These are phyloP conservation scores for Celoporthe dispersa DNA, from an alignment of 2,329 filamentous ascomycete species.

Conservation along the genomic window DNA sequence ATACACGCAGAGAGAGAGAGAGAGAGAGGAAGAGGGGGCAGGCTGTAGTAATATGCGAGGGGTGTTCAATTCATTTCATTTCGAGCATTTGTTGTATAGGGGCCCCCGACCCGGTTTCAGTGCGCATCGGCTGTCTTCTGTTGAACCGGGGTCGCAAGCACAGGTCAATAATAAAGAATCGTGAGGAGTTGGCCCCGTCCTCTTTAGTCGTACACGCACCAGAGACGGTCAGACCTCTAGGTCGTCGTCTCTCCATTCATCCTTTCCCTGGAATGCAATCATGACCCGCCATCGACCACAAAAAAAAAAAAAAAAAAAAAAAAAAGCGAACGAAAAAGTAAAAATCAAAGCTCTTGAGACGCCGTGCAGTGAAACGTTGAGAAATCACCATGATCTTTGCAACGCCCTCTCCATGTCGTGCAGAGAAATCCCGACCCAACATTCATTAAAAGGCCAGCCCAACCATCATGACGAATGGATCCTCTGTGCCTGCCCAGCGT, in stretches of 20 bases:
- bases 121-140: background rate
- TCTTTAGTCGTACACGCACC: background rate
- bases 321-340: too few species aligned
- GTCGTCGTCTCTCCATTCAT: background rate
- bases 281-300: background rate
- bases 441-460: background rate
- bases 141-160: background rate
- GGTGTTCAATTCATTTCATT: background rate
- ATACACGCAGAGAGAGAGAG: background rate
- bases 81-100: background rate
- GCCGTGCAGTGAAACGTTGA: conserved; percentile 17
- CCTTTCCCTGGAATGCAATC: background rate
- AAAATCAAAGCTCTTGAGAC: conserved; percentile 15
- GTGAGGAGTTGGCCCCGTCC: background rate
- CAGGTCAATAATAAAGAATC: background rate
- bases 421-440: background rate
- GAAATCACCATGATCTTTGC: background rate
- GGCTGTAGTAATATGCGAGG: background rate
- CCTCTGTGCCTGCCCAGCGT: background rate
- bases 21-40: background rate
- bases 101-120: background rate
- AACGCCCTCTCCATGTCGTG: conserved; percentile 4
- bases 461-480: background rate
- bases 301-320: background rate
- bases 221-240: background rate